phyloP scores from a whole-genome alignment of 2,329 filamentous ascomycete genomes.

The Fusarium secorum region DNA sequence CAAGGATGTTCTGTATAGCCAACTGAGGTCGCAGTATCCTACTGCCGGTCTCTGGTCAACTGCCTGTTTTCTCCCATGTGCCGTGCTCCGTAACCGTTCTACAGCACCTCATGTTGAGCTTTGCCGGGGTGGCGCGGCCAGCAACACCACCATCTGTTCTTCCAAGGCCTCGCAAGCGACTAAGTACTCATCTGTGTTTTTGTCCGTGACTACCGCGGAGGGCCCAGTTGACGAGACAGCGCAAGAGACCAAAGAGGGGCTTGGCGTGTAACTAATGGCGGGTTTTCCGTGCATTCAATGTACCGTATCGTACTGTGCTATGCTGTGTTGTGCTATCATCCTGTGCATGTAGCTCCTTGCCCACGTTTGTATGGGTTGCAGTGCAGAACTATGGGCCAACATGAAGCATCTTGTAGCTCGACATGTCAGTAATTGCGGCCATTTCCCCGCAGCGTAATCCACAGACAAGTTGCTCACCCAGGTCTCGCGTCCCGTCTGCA shows the following conservation, averaged over 20 bases:
- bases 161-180: not conserved
- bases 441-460: constrained; percentile 35
- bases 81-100: constrained; percentile 1
- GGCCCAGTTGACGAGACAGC: not conserved
- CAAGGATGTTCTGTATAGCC: constrained; percentile 5
- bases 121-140: constrained; percentile 10
- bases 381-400: constrained; percentile 1
- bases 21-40: not conserved
- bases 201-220: not conserved
- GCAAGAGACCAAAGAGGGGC: not conserved
- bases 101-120: not conserved
- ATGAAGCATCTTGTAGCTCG: constrained; percentile 11
- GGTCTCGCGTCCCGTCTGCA: constrained; percentile 15
- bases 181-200: not conserved
- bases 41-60: constrained; percentile 3
- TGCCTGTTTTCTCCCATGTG: not conserved
- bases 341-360: constrained; percentile 1
- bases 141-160: not conserved
- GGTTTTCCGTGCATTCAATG: not conserved
- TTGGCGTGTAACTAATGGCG: not conserved
- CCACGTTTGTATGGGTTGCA: constrained; percentile 27
- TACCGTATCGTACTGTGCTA: not conserved
- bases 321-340: not conserved
- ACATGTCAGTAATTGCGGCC: constrained; percentile 4
- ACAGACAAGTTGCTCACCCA: not conserved